These are phyloP conservation scores for Talaromyces sp. DNA, from an alignment of 2,329 filamentous ascomycete genomes.

Conservation along the genomic window DNA sequence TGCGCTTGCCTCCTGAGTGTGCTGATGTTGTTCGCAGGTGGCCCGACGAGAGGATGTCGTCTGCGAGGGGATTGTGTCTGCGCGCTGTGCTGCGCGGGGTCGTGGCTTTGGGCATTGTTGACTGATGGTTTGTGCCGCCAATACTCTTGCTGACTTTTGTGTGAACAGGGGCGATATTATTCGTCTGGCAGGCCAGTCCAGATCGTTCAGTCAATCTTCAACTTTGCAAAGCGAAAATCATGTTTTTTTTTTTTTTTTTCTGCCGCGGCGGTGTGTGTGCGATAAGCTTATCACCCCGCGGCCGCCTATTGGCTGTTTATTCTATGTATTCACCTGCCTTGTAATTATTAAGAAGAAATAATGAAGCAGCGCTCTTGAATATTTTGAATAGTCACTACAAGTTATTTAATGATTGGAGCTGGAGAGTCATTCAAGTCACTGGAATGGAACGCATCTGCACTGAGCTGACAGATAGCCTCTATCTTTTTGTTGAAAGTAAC, in stretches of 20 bases:
- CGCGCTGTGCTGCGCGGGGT: constrained; percentile 54
- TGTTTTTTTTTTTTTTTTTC: constrained; percentile 24
- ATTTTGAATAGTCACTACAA: not conserved
- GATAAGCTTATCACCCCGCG: constrained; percentile 7
- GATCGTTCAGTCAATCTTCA: not conserved
- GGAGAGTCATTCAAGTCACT: not conserved
- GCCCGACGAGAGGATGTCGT: constrained; percentile 71
- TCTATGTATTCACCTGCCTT: not conserved
- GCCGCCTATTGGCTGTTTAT: not conserved
- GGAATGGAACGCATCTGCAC: not conserved
- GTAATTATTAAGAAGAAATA: not conserved
- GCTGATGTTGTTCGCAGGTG: constrained; percentile 66
- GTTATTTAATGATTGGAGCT: not conserved
- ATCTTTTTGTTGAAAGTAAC: not conserved
- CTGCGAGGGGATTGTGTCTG: constrained; percentile 84
- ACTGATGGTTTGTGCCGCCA: too few species aligned
- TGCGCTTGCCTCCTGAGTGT: constrained; percentile 62
- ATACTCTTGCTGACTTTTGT: not conserved
- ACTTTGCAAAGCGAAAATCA: not conserved
- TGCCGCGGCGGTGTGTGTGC: constrained; percentile 21
- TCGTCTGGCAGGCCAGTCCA: not conserved
- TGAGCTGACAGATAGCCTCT: not conserved
- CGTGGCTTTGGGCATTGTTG: constrained; percentile 76
- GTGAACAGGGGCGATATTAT: not conserved
- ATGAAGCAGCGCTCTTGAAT: not conserved